Evolutionary conservation across 208 protist genomes (phyloP), one percentile per base, ranked within the genome.

Genomic region (Leishmania arabica): DNA sequence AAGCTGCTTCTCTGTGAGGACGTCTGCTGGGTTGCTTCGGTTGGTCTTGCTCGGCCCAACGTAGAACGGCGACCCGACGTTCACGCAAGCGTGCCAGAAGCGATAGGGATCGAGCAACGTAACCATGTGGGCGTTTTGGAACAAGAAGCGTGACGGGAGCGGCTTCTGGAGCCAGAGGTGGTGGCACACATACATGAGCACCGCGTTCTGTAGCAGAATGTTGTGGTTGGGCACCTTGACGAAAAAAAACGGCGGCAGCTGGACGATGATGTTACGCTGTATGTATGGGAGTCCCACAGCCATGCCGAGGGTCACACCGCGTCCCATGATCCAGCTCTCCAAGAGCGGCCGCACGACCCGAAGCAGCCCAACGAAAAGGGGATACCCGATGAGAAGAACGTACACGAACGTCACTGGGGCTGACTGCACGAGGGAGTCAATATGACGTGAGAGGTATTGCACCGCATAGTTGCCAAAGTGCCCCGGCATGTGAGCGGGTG

Each of bases 321-420:
- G 21, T 37, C 70, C 3, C 1, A 65, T 45, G 21, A 71, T 47
- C 69, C 72, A 82, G 56, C 47, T 77, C 21, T 79, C 37, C 21
- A 86, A 6, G 31, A 86, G 60, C 0, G 88, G 88, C 21, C 37
- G 71, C 27, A 86, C 11, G 3, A 76, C 85, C 7, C 85, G 84
- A 21, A 83, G 9, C 5, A 69, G 7, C 19, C 85, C 88, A 27
- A 58, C 21, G 31, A 89, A 5, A 62, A 91, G 76, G 31, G 85
- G 85, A 3, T 79, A 19, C 37, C 81, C n/a, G 9, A 90, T 2
- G 4, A 86, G 65, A 75, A 82, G 27, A 1, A n/a, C 51, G 49
- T 83, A 86, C 42, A 86, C 42, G 0, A 51, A 51, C 1, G 66
- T 37, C 3, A 75, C 47, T 4, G 72, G 34, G 31, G 13, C 11